Percentiles rank a stretch among this genome's conserved stretches.
Conservation (phyloP, 306 rosid genomes). For the Luffa acutangula region DNA sequence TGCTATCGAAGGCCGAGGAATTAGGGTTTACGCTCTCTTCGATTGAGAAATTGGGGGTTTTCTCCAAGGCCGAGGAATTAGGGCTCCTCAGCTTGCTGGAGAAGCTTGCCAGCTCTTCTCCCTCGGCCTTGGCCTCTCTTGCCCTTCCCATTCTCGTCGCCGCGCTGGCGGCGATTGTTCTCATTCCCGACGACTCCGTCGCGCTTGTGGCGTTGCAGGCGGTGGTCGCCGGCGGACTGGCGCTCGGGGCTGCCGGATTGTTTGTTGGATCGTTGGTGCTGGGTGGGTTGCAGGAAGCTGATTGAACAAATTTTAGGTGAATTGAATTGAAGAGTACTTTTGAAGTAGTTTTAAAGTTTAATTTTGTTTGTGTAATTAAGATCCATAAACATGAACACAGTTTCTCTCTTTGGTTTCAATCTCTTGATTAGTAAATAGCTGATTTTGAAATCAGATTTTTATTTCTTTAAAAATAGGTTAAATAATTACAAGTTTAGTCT, state of each 20-base stretch:
- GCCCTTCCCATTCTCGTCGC: conserved; percentile 59
- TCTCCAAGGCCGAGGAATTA: conserved; percentile 82
- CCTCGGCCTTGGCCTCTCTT: conserved; percentile 62
- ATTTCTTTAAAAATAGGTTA: too few relatives aligned
- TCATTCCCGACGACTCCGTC: conserved; percentile 76
- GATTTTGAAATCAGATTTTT: too few relatives aligned
- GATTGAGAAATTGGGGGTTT: conserved; percentile 71
- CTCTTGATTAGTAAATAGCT: too few relatives aligned
- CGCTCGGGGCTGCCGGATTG: conserved; percentile 55
- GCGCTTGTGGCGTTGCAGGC: conserved; percentile 48
- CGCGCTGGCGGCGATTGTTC: conserved; percentile 39
- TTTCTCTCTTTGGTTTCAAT: not conserved
- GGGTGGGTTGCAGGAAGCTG: conserved; percentile 84
- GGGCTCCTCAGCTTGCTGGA: conserved; percentile 83
- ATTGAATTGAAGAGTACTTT: not conserved
- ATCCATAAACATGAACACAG: not conserved
- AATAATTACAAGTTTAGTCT: too few relatives aligned
- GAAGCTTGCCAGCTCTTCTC: conserved; percentile 35
- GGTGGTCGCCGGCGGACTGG: conserved; percentile 52
- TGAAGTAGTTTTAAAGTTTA: not conserved
- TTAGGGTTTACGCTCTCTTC: conserved; percentile 77
- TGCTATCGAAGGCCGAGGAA: conserved; percentile 76
- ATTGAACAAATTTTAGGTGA: conserved; percentile 20
- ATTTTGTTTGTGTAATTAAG: not conserved
- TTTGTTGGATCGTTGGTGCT: conserved; percentile 65